Conservation (phyloP, 805 yeast genomes). For the Priceomyces castillae region DNA sequence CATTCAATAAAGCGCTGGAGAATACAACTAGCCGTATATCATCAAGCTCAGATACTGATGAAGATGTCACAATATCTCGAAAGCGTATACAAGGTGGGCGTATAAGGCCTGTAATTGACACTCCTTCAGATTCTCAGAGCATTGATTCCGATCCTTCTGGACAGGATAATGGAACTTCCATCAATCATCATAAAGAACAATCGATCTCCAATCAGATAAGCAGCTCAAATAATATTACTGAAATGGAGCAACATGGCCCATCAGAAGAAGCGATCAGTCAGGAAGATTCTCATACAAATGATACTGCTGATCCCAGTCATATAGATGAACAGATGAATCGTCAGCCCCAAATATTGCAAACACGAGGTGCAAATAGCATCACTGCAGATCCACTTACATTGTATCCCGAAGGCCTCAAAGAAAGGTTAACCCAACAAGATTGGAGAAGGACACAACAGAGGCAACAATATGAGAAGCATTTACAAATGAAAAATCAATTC, state of each 20-base stretch:
- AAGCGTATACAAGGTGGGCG: not conserved
- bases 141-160: not conserved
- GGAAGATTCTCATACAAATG: too few relatives aligned
- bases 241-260: too few relatives aligned
- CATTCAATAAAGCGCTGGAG: not conserved
- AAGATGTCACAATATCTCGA: not conserved
- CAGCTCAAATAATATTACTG: too few relatives aligned
- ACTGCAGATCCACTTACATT: not conserved
- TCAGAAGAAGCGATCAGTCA: too few relatives aligned
- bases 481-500: slow-evolving; percentile 3
- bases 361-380: too few relatives aligned
- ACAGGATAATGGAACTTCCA: not conserved
- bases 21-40: not conserved
- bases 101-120: not conserved
- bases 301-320: too few relatives aligned
- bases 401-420: slow-evolving; percentile 4
- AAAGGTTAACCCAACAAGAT: slow-evolving; percentile 3
- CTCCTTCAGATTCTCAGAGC: slow-evolving; percentile 1
- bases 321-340: too few relatives aligned
- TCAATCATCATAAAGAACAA: too few relatives aligned
- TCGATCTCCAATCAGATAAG: too few relatives aligned
- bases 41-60: slow-evolving; percentile 2
- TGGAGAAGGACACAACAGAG: slow-evolving; percentile 2
- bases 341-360: too few relatives aligned
- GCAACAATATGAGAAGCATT: slow-evolving; percentile 3